Evolutionary conservation across 169 alveolate species (phyloP).

Genomic region (Plasmodium vivax): DNA sequence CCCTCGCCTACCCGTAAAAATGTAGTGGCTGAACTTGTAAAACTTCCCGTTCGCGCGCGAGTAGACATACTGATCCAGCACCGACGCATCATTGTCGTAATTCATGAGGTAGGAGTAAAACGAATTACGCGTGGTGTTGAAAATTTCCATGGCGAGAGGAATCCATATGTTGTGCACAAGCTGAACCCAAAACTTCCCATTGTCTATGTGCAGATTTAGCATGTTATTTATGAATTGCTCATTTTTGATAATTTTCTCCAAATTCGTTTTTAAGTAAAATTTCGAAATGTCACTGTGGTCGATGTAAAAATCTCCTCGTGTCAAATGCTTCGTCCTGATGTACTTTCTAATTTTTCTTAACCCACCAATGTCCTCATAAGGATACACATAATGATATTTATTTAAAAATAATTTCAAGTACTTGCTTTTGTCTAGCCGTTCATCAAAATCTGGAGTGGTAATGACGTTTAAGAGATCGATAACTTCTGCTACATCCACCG

Average conservation of each 20-base stretch:
- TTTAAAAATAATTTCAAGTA: slow-evolving; percentile 57
- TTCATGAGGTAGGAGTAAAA: slow-evolving; percentile 45
- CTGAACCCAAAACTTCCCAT: slow-evolving; percentile 71
- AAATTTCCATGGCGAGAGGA: slow-evolving; percentile 30
- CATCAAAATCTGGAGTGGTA: slow-evolving; percentile 69
- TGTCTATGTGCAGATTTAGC: slow-evolving; percentile 66
- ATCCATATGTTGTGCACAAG: slow-evolving; percentile 72
- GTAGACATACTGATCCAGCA: slow-evolving; percentile 33
- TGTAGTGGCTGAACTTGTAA: slow-evolving; percentile 57
- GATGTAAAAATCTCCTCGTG: slow-evolving; percentile 37
- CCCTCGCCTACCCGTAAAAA: slow-evolving; percentile 38
- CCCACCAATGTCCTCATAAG: slow-evolving; percentile 36
- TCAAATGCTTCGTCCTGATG: slow-evolving; percentile 3
- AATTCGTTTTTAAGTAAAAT: slow-evolving; percentile 61
- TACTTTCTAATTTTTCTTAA: slow-evolving; percentile 47
- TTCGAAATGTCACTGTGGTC: slow-evolving; percentile 49
- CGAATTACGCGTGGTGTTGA: slow-evolving; percentile 9
- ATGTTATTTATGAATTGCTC: slow-evolving; percentile 64
- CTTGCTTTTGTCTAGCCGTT: slow-evolving; percentile 47
- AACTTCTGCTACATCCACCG: slow-evolving; percentile 47
- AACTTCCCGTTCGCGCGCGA: slow-evolving; percentile 21
- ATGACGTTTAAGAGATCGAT: slow-evolving; percentile 35
- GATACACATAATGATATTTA: slow-evolving; percentile 70
- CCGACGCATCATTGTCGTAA: slow-evolving; percentile 15
- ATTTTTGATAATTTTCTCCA: slow-evolving; percentile 61